phyloP scores from a whole-genome alignment of 2,329 filamentous ascomycete genomes.

The Berkeleyomyces basicola region DNA sequence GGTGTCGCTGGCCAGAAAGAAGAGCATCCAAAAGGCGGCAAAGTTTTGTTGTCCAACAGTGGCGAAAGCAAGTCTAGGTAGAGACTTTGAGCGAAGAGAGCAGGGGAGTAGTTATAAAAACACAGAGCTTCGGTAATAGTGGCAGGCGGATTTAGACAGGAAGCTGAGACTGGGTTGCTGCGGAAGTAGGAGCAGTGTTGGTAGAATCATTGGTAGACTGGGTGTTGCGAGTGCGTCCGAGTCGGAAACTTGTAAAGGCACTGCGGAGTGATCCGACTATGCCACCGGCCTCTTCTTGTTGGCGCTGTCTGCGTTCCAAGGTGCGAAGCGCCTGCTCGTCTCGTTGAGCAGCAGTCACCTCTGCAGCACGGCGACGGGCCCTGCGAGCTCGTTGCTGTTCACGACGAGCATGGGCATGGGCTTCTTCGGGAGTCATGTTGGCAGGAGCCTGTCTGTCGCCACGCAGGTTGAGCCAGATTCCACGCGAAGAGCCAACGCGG shows the following conservation, averaged over 20 bases:
- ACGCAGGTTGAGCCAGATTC: slow-evolving; percentile 25
- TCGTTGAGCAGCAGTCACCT: slow-evolving; percentile 4
- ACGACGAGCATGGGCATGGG: slow-evolving; percentile 3
- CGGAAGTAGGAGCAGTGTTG: background rate
- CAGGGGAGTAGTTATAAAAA: too few relatives aligned
- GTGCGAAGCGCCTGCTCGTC: slow-evolving; percentile 9
- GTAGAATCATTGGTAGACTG: background rate
- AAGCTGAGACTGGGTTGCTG: background rate
- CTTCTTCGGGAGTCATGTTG: slow-evolving; percentile 19
- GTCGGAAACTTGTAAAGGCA: slow-evolving; percentile 13
- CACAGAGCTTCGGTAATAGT: too few relatives aligned
- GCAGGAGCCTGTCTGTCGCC: slow-evolving; percentile 19
- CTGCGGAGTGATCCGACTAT: slow-evolving; percentile 9
- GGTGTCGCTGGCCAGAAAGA: background rate
- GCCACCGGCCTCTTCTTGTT: slow-evolving; percentile 1
- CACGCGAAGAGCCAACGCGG: slow-evolving; percentile 31
- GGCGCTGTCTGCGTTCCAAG: slow-evolving; percentile 1
- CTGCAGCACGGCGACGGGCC: slow-evolving; percentile 6
- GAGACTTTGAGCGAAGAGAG: too few relatives aligned
- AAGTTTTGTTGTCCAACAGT: background rate
- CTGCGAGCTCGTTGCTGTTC: slow-evolving; percentile 9
- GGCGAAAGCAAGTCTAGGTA: background rate
- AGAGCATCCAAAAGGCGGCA: background rate
- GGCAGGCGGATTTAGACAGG: too few relatives aligned
- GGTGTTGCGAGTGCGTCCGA: background rate